These are phyloP conservation scores for Pseudocercospora cruenta DNA, from an alignment of 2,329 filamentous ascomycete species.

Conservation along the genomic window DNA sequence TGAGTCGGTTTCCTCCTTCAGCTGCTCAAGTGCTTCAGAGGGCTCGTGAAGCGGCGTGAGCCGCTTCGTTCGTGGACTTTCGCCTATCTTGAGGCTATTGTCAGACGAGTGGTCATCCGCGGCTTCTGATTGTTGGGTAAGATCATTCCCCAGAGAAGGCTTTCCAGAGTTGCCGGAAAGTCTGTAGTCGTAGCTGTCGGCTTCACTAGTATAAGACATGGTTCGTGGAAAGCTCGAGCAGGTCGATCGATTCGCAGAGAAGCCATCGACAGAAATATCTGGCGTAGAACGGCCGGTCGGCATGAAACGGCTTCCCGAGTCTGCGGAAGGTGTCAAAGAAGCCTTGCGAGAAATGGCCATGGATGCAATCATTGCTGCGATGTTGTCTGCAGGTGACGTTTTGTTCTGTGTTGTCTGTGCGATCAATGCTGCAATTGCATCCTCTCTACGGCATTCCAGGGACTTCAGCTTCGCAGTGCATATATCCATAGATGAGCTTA, in stretches of 20 bases:
- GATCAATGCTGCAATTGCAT: slow-evolving; percentile 30
- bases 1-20: not conserved
- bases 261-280: slow-evolving; percentile 13
- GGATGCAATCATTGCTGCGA: slow-evolving; percentile 26
- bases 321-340: slow-evolving; percentile 16
- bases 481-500: slow-evolving; percentile 40
- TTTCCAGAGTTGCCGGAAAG: slow-evolving; percentile 7
- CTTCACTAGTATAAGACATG: slow-evolving; percentile 22
- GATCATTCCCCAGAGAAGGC: slow-evolving; percentile 12
- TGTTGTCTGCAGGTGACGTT: slow-evolving; percentile 21
- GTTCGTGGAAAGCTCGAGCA: slow-evolving; percentile 20
- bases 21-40: slow-evolving; percentile 3
- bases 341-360: slow-evolving; percentile 19
- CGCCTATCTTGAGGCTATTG: slow-evolving; percentile 20
- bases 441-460: slow-evolving; percentile 37
- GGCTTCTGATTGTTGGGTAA: slow-evolving; percentile 4
- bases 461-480: slow-evolving; percentile 40
- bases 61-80: slow-evolving; percentile 14
- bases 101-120: slow-evolving; percentile 17
- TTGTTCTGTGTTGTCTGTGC: slow-evolving; percentile 22
- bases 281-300: slow-evolving; percentile 27
- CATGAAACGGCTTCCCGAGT: slow-evolving; percentile 14
- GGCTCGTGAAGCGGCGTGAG: slow-evolving; percentile 5
- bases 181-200: slow-evolving; percentile 15
- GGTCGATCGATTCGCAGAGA: slow-evolving; percentile 12